phyloP scores from a whole-genome alignment of 2,329 filamentous ascomycete species.

The Botrytis deweyae region DNA sequence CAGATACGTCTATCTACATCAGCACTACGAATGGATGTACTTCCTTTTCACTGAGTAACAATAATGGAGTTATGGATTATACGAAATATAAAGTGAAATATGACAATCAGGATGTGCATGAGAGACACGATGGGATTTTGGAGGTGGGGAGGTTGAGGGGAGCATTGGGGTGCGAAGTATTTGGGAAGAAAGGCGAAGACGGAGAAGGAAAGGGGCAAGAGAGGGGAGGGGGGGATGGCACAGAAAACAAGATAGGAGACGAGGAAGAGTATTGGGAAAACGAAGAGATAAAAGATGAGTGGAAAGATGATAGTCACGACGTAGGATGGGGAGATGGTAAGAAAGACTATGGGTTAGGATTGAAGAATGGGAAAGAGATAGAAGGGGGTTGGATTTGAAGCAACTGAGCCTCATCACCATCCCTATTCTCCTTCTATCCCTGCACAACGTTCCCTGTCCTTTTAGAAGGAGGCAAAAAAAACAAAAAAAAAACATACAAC shows the following conservation, averaged over 20 bases:
- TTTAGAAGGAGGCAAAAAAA: accelerated
- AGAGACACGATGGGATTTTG: neutral
- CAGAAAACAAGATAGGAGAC: neutral
- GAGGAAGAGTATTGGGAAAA: neutral
- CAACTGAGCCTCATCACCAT: neutral
- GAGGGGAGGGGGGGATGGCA: no score
- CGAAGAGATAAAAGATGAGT: neutral
- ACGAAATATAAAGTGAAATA: neutral
- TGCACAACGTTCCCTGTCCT: neutral
- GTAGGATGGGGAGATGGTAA: neutral
- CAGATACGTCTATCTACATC: neutral
- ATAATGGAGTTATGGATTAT: neutral
- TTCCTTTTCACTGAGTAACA: neutral
- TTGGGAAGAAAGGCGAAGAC: neutral
- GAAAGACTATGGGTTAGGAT: neutral
- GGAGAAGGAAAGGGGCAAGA: neutral
- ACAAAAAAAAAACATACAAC: neutral
- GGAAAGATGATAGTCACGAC: neutral
- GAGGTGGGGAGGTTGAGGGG: neutral
- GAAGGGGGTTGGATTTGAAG: neutral
- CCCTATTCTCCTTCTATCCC: neutral
- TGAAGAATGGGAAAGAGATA: neutral
- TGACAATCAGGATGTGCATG: neutral
- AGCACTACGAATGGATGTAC: neutral
- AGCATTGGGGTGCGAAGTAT: neutral